A percentile compares a stretch with the other conserved stretches of the same genome.
phyloP scores from a whole-genome alignment of 2,329 filamentous ascomycete genomes.

The Cryphonectria japonica region DNA sequence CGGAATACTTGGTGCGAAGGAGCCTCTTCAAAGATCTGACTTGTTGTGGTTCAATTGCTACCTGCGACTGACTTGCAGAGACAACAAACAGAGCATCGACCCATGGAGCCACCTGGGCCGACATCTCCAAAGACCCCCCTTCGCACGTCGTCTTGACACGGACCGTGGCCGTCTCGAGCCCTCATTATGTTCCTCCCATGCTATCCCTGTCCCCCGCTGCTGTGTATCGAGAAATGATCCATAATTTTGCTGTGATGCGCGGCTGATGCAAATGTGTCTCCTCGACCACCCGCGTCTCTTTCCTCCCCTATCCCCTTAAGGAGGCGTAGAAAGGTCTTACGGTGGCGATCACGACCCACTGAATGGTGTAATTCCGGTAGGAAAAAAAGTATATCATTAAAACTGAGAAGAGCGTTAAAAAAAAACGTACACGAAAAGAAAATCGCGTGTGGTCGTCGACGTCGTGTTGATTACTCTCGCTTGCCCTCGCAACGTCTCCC shows the following conservation, averaged over 20 bases:
- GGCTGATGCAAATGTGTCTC: background rate
- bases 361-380: background rate
- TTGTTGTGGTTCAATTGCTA: background rate
- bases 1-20: background rate
- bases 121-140: background rate
- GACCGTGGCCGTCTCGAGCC: background rate
- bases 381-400: conserved; percentile 10
- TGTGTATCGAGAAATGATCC: background rate
- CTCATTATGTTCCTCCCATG: conserved; percentile 1
- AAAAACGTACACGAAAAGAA: conserved; percentile 11
- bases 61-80: background rate
- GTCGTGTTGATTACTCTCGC: conserved; percentile 15
- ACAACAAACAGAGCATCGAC: background rate
- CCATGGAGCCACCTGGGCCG: background rate
- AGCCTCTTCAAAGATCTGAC: background rate
- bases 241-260: background rate
- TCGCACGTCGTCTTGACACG: background rate
- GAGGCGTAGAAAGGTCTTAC: background rate
- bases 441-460: conserved; percentile 17
- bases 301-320: background rate
- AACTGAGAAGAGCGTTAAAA: background rate
- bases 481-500: background rate
- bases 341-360: background rate
- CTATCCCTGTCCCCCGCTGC: background rate
- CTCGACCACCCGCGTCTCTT: background rate